phyloP scores from a whole-genome alignment of 768 basidiomycete genomes.

The Suillus sp. region DNA sequence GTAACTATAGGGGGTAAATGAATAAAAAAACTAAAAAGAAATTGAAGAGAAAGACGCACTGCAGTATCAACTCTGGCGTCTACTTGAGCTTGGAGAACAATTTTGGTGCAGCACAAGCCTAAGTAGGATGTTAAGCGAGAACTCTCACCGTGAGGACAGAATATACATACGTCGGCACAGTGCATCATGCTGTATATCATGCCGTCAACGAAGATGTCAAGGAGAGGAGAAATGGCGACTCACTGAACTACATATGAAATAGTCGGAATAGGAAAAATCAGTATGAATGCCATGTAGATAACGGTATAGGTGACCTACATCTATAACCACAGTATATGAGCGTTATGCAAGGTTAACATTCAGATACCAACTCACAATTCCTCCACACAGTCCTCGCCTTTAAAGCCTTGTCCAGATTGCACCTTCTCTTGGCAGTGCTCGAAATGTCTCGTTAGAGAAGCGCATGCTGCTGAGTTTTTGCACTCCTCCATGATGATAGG shows the following conservation, averaged over 20 bases:
- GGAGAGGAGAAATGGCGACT: constrained; percentile 32
- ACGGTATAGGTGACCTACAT: constrained; percentile 23
- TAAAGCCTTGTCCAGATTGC: constrained; percentile 76
- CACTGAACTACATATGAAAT: constrained; percentile 60
- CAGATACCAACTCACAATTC: constrained; percentile 66
- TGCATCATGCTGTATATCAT: constrained; percentile 75
- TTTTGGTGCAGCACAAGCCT: constrained; percentile 70
- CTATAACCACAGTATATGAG: constrained; percentile 15
- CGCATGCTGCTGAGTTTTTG: constrained; percentile 65
- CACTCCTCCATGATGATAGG: constrained; percentile 79
- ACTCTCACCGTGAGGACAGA: neutral
- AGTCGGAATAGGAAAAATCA: constrained; percentile 27
- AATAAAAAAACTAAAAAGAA: neutral
- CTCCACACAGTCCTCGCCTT: constrained; percentile 91
- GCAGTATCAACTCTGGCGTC: constrained; percentile 6
- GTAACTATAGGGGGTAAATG: neutral
- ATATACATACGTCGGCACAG: constrained; percentile 75
- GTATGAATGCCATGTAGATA: constrained; percentile 10
- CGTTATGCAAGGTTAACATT: neutral
- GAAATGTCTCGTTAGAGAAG: constrained; percentile 76
- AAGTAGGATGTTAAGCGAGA: constrained; percentile 20
- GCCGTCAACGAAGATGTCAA: constrained; percentile 14
- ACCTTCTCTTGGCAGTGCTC: constrained; percentile 91
- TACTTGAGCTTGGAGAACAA: constrained; percentile 73
- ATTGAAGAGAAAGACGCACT: constrained; percentile 1